Evolutionary conservation across 345 rosid genomes (phyloP), one percentile per base, ranked within the genome.

Genomic region (Gossypium ekmanianum): DNA sequence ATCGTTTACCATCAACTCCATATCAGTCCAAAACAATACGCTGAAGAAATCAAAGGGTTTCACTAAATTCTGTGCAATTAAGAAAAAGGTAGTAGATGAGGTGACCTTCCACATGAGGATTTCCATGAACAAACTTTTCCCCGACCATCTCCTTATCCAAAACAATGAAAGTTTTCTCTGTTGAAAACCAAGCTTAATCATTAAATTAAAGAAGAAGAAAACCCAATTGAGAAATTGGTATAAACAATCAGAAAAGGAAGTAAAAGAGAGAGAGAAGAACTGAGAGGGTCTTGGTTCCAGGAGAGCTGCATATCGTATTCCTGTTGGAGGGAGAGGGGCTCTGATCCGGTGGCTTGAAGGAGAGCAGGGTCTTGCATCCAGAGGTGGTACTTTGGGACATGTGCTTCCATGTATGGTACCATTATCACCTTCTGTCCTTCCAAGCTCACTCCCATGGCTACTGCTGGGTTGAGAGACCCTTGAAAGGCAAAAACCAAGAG

Each of bases 311-410:
- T 89, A 78, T 84, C 79, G 79, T 83, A 91, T 83, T 93, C 98
- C 68, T 93, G 87, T 22, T 92, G 87, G 2, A 92, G 92, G 68
- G 92, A 79, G 79, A 95, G 96, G 17, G 96, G 93, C 80, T 93
- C 96, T 59, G 99, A 93, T 45, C 92, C 96, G 10, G 98, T 93
- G 44, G 97, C 93, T 79, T 89, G 76, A 24, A 95, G 99, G 22
- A 93, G 93, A 61, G 77, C 74, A 4, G 93, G 87, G 74, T 95
- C 97, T 78, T 91, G 96, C 97, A 95, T 95, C 98, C 98, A 93
- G 0, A 83, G 58, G 70, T 93, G 99, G 84, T 91, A 93, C 83
- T 74, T 90, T 2, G 93, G 90, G 44, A 93, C 93, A 80, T 95
- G 99, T 2, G 85, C 89, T 72, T 77, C 83, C 94, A 87, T 86